Evolutionary conservation across 306 rosid genomes (phyloP).

Genomic region (Lathyrus tuberosus): DNA sequence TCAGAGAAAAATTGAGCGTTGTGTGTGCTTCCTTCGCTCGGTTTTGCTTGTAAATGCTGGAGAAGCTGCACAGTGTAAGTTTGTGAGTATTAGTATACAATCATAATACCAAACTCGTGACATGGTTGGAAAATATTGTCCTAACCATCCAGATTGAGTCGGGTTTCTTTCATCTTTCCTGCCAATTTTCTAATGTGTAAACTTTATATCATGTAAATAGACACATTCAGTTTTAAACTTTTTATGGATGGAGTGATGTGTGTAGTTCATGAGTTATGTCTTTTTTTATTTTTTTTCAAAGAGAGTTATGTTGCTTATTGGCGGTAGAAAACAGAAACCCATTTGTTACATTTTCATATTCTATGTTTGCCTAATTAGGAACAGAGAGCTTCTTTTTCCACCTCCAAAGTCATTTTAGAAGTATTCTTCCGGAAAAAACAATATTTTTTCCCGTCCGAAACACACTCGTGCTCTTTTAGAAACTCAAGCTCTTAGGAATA

Average conservation of each 20-base stretch:
- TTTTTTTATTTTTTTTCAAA: background rate
- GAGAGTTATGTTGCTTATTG: background rate
- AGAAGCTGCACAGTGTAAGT: constrained; percentile 25
- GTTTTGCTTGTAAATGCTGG: constrained; percentile 40
- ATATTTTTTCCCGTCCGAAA: no score
- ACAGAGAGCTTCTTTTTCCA: no score
- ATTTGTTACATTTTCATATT: background rate
- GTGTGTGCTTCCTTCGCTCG: constrained; percentile 12
- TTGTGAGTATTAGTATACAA: constrained; percentile 19
- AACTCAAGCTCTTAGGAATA: no score
- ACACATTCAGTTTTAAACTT: background rate
- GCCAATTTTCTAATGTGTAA: constrained; percentile 17
- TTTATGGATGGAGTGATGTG: constrained; percentile 24
- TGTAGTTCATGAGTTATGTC: background rate
- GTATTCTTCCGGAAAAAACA: no score
- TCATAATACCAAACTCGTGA: constrained; percentile 17
- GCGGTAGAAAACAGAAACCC: constrained; percentile 4
- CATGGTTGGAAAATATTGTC: constrained; percentile 32
- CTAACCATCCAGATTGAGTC: constrained; percentile 5
- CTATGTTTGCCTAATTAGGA: background rate
- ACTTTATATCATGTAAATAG: constrained; percentile 11
- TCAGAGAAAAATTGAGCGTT: constrained; percentile 58
- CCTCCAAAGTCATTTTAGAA: no score
- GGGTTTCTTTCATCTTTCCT: constrained; percentile 21
- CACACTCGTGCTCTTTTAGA: no score